Evolutionary conservation across 805 yeast species (phyloP).

Genomic region (Spathaspora sp.): DNA sequence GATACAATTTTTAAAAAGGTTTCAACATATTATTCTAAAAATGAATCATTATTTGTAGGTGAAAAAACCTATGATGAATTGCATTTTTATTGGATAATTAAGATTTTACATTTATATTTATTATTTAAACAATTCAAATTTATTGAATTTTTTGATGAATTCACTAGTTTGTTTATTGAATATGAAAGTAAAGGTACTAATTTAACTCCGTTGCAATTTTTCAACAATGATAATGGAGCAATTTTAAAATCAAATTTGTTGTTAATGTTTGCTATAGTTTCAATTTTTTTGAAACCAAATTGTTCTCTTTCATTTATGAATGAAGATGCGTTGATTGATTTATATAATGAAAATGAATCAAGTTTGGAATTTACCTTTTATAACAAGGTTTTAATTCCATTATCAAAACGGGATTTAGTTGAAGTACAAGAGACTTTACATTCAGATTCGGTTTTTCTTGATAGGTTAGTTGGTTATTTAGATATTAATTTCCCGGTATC

Average conservation of each 20-base stretch:
- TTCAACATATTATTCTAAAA: slow-evolving; percentile 18
- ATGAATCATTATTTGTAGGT: slow-evolving; percentile 12
- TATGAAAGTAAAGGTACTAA: not conserved
- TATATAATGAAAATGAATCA: slow-evolving; percentile 12
- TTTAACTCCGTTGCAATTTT: not conserved
- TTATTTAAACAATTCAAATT: slow-evolving; percentile 24
- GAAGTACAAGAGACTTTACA: slow-evolving; percentile 11
- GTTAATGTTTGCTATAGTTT: slow-evolving; percentile 20
- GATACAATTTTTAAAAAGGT: slow-evolving; percentile 19
- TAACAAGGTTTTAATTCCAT: slow-evolving; percentile 14
- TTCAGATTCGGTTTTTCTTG: slow-evolving; percentile 5
- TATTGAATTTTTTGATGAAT: slow-evolving; percentile 20
- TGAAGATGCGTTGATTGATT: slow-evolving; percentile 15
- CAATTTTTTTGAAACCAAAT: slow-evolving; percentile 27
- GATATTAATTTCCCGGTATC: slow-evolving; percentile 16
- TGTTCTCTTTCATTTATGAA: slow-evolving; percentile 20
- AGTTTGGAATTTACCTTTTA: slow-evolving; percentile 15
- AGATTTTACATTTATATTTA: slow-evolving; percentile 18
- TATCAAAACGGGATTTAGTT: slow-evolving; percentile 18
- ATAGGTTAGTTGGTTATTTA: slow-evolving; percentile 8
- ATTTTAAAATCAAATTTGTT: slow-evolving; percentile 17
- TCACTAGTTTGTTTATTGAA: slow-evolving; percentile 11
- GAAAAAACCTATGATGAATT: slow-evolving; percentile 13
- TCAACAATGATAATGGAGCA: not conserved
- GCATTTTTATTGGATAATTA: slow-evolving; percentile 17